Evolutionary conservation across 257 asterid genomes (phyloP).

Genomic region (Solanum bulbocastanum): DNA sequence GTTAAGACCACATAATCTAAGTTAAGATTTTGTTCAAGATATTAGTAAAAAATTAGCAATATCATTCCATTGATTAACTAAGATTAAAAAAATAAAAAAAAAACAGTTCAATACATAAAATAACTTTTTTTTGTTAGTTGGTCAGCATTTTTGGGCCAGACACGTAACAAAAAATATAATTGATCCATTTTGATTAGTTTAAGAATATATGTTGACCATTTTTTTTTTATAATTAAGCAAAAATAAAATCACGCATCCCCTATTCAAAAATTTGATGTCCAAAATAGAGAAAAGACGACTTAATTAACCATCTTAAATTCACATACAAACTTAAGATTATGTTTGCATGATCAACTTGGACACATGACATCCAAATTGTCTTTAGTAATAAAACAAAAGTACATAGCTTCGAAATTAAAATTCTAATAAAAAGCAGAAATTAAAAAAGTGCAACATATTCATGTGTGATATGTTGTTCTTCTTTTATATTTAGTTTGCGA

Average conservation of each 20-base stretch:
- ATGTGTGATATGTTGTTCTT: neutral
- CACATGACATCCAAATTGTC: neutral
- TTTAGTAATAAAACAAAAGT: neutral
- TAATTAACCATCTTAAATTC: neutral
- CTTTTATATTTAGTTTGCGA: neutral
- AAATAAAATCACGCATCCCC: neutral
- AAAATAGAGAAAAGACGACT: neutral
- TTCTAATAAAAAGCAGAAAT: neutral
- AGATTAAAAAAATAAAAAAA: neutral
- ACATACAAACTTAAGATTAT: neutral
- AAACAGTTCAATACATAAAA: neutral
- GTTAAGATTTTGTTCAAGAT: neutral
- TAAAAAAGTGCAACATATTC: neutral
- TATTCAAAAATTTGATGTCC: neutral
- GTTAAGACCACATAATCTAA: neutral
- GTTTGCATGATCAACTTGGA: neutral
- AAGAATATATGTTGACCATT: neutral
- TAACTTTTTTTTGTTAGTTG: neutral
- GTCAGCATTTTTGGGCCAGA: neutral
- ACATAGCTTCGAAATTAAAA: neutral
- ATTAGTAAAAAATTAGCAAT: neutral
- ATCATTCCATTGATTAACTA: neutral
- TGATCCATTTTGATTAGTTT: neutral
- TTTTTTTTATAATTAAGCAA: neutral
- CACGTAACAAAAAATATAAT: neutral